Evolutionary conservation across 2,329 filamentous ascomycete genomes (phyloP).

Genomic region (Karstenula rhodostoma): DNA sequence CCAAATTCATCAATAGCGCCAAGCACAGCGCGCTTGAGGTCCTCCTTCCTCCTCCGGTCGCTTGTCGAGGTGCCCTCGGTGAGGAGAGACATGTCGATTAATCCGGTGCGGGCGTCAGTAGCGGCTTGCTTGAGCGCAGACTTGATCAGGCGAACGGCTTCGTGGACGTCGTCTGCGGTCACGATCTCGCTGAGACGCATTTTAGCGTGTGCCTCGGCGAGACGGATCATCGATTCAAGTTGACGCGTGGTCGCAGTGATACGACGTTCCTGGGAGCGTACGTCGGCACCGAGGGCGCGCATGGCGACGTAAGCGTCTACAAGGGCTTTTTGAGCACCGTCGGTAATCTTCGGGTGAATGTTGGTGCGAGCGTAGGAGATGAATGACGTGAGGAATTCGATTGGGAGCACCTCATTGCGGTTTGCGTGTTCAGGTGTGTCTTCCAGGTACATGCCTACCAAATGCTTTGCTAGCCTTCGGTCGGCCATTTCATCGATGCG

Average conservation of each 20-base stretch:
- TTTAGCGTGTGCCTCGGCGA: slow-evolving; percentile 95
- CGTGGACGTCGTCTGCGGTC: slow-evolving; percentile 81
- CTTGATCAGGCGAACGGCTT: slow-evolving; percentile 92
- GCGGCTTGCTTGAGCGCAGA: slow-evolving; percentile 94
- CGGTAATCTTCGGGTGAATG: slow-evolving; percentile 82
- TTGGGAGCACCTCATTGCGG: slow-evolving; percentile 76
- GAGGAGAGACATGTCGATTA: slow-evolving; percentile 95
- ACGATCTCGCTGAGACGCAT: slow-evolving; percentile 87
- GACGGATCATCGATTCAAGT: slow-evolving; percentile 97
- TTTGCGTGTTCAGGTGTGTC: slow-evolving; percentile 89
- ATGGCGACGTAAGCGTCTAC: slow-evolving; percentile 91
- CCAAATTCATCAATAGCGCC: slow-evolving; percentile 79
- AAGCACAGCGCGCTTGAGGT: slow-evolving; percentile 82
- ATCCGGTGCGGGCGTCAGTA: slow-evolving; percentile 87
- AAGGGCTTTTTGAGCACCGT: slow-evolving; percentile 82
- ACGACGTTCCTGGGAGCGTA: slow-evolving; percentile 85
- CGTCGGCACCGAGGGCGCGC: slow-evolving; percentile 80
- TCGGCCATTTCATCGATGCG: slow-evolving; percentile 90
- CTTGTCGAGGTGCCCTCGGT: slow-evolving; percentile 91
- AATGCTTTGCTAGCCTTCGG: slow-evolving; percentile 86
- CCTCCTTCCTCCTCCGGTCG: slow-evolving; percentile 83
- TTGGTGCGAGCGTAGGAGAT: slow-evolving; percentile 94
- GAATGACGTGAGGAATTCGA: slow-evolving; percentile 95
- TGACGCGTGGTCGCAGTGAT: slow-evolving; percentile 98
- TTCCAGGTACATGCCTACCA: slow-evolving; percentile 96